phyloP scores from a whole-genome alignment of 1,284 basidiomycete genomes.

The Moesziomyces sp. region DNA sequence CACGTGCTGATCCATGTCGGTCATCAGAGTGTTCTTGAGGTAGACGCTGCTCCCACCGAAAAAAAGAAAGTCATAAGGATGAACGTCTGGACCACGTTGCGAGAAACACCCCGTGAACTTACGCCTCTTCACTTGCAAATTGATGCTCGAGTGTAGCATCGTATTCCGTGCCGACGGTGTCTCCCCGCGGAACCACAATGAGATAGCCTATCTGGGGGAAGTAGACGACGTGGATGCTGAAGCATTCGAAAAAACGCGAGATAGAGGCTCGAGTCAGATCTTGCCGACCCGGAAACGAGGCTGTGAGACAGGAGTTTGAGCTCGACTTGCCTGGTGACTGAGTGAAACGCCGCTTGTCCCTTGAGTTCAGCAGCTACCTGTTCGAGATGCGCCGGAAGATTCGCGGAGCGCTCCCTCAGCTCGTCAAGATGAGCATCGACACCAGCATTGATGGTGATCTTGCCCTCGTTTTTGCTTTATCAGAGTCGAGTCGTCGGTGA shows the following conservation, averaged over 20 bases:
- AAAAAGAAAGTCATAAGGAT: not conserved
- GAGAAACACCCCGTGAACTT: not conserved
- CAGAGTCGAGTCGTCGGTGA: too few relatives aligned
- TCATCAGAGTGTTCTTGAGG: slow-evolving; percentile 41
- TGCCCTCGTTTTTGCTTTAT: slow-evolving; percentile 24
- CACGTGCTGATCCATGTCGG: slow-evolving; percentile 21
- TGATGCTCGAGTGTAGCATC: slow-evolving; percentile 28
- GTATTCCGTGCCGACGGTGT: slow-evolving; percentile 16
- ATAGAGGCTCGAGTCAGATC: not conserved
- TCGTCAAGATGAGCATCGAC: slow-evolving; percentile 40
- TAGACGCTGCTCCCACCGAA: slow-evolving; percentile 26
- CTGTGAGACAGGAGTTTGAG: not conserved
- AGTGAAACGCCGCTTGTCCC: slow-evolving; percentile 18
- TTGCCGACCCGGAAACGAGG: not conserved
- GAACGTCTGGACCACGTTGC: not conserved
- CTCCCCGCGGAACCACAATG: slow-evolving; percentile 30
- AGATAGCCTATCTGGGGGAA: slow-evolving; percentile 52
- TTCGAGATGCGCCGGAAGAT: slow-evolving; percentile 17
- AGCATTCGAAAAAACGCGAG: not conserved
- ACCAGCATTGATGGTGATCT: slow-evolving; percentile 20
- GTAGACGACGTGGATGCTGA: slow-evolving; percentile 37
- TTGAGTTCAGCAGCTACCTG: slow-evolving; percentile 25
- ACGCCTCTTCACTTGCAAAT: slow-evolving; percentile 31
- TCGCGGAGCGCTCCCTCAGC: slow-evolving; percentile 10
- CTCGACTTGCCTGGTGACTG: slow-evolving; percentile 15